phyloP scores from a whole-genome alignment of 768 basidiomycete species.

The Terana coerulea region DNA sequence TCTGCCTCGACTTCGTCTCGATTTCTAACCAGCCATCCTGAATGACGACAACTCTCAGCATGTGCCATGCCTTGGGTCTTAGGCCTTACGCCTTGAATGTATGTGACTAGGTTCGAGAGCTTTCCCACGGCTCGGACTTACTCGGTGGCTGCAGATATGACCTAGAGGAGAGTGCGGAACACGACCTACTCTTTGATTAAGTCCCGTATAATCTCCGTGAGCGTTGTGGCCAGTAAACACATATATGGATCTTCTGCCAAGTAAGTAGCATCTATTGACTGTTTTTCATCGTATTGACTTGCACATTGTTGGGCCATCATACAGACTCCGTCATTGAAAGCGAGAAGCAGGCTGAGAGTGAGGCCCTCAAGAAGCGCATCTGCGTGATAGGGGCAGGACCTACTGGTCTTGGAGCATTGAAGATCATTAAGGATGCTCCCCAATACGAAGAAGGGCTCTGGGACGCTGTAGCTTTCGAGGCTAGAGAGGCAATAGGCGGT shows the following conservation, averaged over 20 bases:
- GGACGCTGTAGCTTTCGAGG: slow-evolving; percentile 62
- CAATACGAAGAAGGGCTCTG: slow-evolving; percentile 59
- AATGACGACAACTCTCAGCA: no score
- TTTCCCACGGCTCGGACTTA: no score
- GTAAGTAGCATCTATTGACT: slow-evolving; percentile 6
- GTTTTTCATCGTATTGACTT: not conserved
- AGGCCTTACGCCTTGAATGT: no score
- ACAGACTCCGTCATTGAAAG: not conserved
- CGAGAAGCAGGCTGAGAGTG: not conserved
- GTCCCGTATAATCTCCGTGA: no score
- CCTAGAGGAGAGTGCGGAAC: no score
- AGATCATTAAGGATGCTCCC: slow-evolving; percentile 54
- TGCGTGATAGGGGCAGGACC: slow-evolving; percentile 76
- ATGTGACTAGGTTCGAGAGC: no score
- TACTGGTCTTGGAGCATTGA: slow-evolving; percentile 68
- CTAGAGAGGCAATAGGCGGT: slow-evolving; percentile 64
- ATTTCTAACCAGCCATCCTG: no score
- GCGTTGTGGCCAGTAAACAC: no score
- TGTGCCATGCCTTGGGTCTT: no score
- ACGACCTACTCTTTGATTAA: no score
- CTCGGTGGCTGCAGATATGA: no score
- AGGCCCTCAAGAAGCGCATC: slow-evolving; percentile 35
- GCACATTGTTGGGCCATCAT: not conserved
- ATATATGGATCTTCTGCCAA: slow-evolving; percentile 17
- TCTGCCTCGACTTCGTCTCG: no score